Percentiles rank a stretch among this genome's conserved stretches.
phyloP scores from a whole-genome alignment of 495 filamentous ascomycete genomes.

The Melanomma pulvis-pyrius region DNA sequence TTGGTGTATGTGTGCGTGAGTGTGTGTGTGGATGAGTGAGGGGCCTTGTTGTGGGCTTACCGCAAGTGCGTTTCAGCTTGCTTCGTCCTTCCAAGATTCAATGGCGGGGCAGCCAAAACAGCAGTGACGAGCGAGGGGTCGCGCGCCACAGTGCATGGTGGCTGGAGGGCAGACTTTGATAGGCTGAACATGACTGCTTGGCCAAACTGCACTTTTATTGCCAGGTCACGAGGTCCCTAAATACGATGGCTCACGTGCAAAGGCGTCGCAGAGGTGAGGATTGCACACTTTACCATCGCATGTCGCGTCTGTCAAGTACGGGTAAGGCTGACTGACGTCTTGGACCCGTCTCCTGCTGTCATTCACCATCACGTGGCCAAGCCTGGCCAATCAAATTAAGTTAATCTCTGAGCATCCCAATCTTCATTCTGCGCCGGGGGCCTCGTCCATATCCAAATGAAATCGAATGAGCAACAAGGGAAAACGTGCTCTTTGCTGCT shows the following conservation, averaged over 20 bases:
- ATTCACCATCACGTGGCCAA: constrained; percentile 9
- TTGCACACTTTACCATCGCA: background rate
- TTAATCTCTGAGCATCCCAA: background rate
- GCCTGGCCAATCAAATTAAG: constrained; percentile 1
- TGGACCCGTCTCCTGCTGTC: background rate
- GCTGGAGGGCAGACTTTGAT: background rate
- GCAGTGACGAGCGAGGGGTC: background rate
- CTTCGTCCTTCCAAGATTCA: constrained; percentile 8
- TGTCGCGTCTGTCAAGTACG: background rate
- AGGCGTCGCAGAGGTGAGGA: background rate
- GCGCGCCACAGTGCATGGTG: background rate
- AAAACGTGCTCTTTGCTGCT: constrained; percentile 22
- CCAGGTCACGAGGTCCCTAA: too few species aligned
- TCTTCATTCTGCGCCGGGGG: background rate
- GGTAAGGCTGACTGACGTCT: background rate
- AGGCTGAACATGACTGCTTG: background rate
- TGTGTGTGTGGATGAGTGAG: background rate
- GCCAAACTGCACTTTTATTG: too few species aligned
- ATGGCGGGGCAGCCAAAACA: constrained; percentile 4
- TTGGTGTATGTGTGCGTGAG: background rate
- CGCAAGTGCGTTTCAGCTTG: constrained; percentile 13
- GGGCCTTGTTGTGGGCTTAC: constrained; percentile 11
- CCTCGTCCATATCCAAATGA: constrained; percentile 2
- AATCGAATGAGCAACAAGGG: constrained; percentile 5
- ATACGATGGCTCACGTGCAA: background rate